Evolutionary conservation across 768 basidiomycete genomes (phyloP), one percentile per base, ranked within the genome.

Genomic region (Phylloporus scabripes): DNA sequence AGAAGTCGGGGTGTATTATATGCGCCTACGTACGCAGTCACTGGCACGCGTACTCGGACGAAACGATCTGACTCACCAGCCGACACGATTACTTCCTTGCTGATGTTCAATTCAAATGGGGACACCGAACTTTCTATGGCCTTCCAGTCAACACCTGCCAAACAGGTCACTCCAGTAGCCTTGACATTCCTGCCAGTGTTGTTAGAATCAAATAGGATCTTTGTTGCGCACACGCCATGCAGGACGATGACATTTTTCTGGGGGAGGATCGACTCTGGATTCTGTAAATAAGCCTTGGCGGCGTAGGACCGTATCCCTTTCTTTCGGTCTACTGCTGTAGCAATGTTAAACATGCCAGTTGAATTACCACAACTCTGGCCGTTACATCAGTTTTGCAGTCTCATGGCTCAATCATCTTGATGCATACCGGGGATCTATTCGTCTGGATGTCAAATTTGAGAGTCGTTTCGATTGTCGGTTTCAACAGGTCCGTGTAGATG

Each of bases 1-100:
- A 58, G 57, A 3, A 58, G 49, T 17, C 54, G 49, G 46, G 57
- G 57, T 1, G 57, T 58, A 7, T 56, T 60, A 11, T 52, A 52
- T 5, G 49, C 7, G 21, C 57, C 57, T 58, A 15, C 39, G 5
- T 28, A 9, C 6, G 7, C 14, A 5, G 24, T 41, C 39, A 41
- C 14, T 7, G 8, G n/a, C 15, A 24, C 3, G 15, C 2, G 7
- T 21, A 24, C 26, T n/a, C 15, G 8, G 20, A 28, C 4, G 14
- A 41, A 15, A n/a, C 8, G 2, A n/a, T 15, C 23, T 12, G 8
- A 41, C 39, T 26, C 23, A 41, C 39, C 39, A 26, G 24, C 24
- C 12, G 39, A 41, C 7, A 41, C 23, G 15, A 41, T 41, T 15
- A 41, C n/a, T 17, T 41, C 39, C 15, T 12, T 26, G 12, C 15